These are phyloP conservation scores for Fusarium poae DNA, from an alignment of 2,329 filamentous ascomycete genomes.

Conservation along the genomic window DNA sequence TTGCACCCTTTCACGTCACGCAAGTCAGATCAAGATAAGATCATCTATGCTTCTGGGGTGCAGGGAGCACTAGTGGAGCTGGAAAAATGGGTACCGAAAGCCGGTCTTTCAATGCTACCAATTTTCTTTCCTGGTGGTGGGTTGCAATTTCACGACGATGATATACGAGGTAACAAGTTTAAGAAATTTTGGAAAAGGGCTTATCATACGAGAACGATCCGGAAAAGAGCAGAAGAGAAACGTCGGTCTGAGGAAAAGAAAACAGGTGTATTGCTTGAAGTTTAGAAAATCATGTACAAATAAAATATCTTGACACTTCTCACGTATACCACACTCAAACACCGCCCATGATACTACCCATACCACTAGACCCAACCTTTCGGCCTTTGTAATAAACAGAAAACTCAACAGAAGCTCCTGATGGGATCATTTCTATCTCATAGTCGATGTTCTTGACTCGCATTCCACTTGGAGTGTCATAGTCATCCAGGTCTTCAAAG, in stretches of 20 bases:
- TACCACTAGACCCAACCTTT: neutral
- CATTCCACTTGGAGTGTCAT: neutral
- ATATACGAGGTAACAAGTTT: neutral
- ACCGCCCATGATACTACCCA: neutral
- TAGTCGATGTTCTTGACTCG: neutral
- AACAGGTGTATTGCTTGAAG: no score
- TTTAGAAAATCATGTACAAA: no score
- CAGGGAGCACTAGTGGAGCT: neutral
- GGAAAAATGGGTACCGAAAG: conserved; percentile 1
- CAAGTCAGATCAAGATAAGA: no score
- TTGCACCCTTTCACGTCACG: neutral
- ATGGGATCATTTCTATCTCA: neutral
- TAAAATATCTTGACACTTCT: no score
- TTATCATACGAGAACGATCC: neutral
- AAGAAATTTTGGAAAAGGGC: conserved; percentile 1
- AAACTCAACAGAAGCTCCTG: neutral
- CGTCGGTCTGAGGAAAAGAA: neutral
- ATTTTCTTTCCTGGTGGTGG: neutral
- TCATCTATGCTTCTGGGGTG: neutral
- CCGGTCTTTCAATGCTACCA: neutral
- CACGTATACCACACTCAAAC: no score
- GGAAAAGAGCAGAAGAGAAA: neutral
- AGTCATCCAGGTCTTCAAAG: neutral
- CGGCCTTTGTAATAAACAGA: neutral
- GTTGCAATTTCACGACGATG: neutral